A percentile compares a stretch with the other conserved stretches of the same genome.
Evolutionary conservation across 495 filamentous ascomycete species (phyloP).

Genomic region (Gamarada debralockiae): DNA sequence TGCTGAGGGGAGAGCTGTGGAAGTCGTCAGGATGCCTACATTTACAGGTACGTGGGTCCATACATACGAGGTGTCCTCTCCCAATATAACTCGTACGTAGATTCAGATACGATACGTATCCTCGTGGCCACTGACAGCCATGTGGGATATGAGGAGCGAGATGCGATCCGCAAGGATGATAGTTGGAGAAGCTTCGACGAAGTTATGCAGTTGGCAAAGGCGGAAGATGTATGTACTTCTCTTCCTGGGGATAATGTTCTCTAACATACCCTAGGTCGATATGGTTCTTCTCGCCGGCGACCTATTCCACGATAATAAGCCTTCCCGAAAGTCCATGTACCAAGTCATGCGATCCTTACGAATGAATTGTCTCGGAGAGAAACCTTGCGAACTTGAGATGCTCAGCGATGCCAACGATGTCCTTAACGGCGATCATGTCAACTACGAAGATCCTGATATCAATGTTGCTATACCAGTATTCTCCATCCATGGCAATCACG

Average conservation of each 20-base stretch:
- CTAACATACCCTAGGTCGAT: conserved; percentile 50
- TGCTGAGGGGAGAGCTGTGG: not conserved
- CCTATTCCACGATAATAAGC: conserved; percentile 98
- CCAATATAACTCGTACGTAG: conserved; percentile 33
- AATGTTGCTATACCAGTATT: conserved; percentile 98
- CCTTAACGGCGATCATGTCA: conserved; percentile 85
- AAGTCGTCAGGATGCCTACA: conserved; percentile 14
- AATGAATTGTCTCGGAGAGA: conserved; percentile 90
- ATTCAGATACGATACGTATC: conserved; percentile 88
- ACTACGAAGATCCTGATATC: conserved; percentile 96
- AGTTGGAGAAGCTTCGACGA: conserved; percentile 97
- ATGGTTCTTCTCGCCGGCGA: conserved; percentile 95
- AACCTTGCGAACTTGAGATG: conserved; percentile 93
- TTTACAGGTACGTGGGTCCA: conserved; percentile 9
- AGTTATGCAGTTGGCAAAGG: conserved; percentile 84
- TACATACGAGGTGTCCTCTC: not conserved
- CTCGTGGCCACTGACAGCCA: conserved; percentile 94
- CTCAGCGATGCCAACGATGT: conserved; percentile 87
- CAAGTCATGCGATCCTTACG: conserved; percentile 92
- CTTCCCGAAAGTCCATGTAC: conserved; percentile 93
- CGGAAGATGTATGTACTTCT: conserved; percentile 59
- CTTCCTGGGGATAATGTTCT: not conserved
- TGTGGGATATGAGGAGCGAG: conserved; percentile 94
- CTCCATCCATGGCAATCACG: conserved; percentile 98
- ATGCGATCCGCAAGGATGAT: conserved; percentile 89